Evolutionary conservation across 140 eudicot genomes (phyloP), one percentile per base, ranked within the genome.

Genomic region (Erigeron philadelphicus): DNA sequence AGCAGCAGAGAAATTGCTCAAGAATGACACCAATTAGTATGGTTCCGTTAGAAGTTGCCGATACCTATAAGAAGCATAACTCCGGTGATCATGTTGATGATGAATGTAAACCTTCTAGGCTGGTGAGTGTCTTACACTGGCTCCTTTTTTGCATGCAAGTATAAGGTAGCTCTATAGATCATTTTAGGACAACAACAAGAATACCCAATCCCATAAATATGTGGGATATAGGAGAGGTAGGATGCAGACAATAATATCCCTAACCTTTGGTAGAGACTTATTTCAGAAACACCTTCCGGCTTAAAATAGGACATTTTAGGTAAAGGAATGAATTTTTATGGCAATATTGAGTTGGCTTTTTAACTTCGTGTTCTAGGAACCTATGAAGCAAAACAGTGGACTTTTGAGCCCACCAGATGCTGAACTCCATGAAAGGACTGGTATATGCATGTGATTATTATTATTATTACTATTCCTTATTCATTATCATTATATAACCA

Each of bases 1-100:
- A 85, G 83, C 97, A 83, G 67, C 89, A 80, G 52, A 85, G 76
- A 74, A 79, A 68, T 64, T 68, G 41, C 72, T 66, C 80, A 21
- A 61, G 23, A 49, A 47, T 74, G 64, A 52, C 64, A 31, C 71
- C 81, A 56, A 84, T 61, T 63, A 74, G 72, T 69, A 45, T 63
- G 44, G 82, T 52, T 50, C 62, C 46, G 13, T 61, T 49, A 62
- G 75, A 63, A 17, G 45, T 9, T 19, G 40, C 80, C 23, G 79
- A 84, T 70, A 68, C 71, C 45, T 52, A 65, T 62, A 52, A 55
- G 68, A 50, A 57, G 53, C 77, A 64, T 48, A 61, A 54, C 42
- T 9, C 55, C 78, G 80, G 54, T 56, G 80, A 71, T 61, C 70
- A 65, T 63, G 68, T 59, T 56, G 66, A 61, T 61, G 84, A 72